Evolutionary conservation across 192 early-diverging fungal genomes (phyloP), one percentile per base, ranked within the genome.

Genomic region (Coemansia sp.): DNA sequence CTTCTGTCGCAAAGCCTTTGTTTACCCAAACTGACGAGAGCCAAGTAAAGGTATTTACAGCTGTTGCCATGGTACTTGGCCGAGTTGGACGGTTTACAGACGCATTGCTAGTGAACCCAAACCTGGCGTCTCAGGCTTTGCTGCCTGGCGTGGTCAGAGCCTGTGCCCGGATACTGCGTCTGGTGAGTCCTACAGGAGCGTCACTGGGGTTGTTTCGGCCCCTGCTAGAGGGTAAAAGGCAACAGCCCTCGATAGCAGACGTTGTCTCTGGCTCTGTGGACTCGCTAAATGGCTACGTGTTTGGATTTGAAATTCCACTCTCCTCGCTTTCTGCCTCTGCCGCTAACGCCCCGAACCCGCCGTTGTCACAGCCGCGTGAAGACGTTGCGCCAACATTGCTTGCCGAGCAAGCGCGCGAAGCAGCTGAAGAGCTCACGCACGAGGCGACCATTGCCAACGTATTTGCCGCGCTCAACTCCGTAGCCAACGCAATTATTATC

Each of bases 11-110:
- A 3, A 50, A 37, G 35, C 72, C 73, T 4, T 44, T 70, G 38
- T 80, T 72, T 33, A 66, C 60, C 19, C 60, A n/a, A 19, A 46
- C 66, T 0, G 37, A 47, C 0, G 69, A 69, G 10, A 64, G 58
- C 11, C 77, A 80, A 35, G 47, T 43, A 11, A 66, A 49, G 11
- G 72, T 72, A 23, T 80, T 80, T 44, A 26, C 66, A 3, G 68
- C 57, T 1, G 14, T 80, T 5, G 69, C 77, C 7, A 32, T 38
- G 30, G 30, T 80, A 26, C 62, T 80, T 19, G 30, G 63, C 30
- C 44, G 59, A 32, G 47, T 77, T 43, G 38, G 64, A 9, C 50
- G 14, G 14, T 19, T 68, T 23, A 23, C 44, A 17, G 19, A 63
- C 23, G 39, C 53, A 35, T n/a, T 58, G 28, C 55, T n/a, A 7